Conservation (phyloP, 495 filamentous ascomycete species). For the Venustampulla echinocandica region DNA sequence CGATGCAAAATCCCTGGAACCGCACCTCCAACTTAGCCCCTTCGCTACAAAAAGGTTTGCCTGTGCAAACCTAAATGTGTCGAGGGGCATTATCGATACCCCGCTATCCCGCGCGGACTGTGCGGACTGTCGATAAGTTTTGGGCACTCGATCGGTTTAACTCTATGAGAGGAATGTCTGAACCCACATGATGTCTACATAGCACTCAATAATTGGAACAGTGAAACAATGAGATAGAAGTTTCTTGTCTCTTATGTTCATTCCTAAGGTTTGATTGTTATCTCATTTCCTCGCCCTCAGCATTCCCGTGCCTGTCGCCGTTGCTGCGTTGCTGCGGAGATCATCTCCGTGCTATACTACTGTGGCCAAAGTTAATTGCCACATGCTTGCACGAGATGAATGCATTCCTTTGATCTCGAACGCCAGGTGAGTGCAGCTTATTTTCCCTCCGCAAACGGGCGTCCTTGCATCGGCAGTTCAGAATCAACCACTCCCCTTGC, state of each 20-base stretch:
- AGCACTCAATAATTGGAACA: slow-evolving; percentile 4
- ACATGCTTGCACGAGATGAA: slow-evolving; percentile 16
- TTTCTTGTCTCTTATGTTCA: background rate
- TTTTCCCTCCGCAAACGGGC: background rate
- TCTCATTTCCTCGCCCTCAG: background rate
- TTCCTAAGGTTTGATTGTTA: too few relatives aligned
- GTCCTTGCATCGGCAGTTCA: slow-evolving; percentile 16
- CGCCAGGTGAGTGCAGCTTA: slow-evolving; percentile 3
- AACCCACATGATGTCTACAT: too few relatives aligned
- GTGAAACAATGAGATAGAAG: slow-evolving; percentile 1
- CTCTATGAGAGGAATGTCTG: too few relatives aligned
- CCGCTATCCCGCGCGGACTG: too few relatives aligned
- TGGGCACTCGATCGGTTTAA: too few relatives aligned
- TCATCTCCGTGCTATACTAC: background rate
- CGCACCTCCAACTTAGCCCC: too few relatives aligned
- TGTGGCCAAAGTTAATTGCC: background rate
- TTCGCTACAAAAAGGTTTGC: background rate
- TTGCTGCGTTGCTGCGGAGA: background rate
- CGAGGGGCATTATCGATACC: background rate
- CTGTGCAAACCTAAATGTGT: slow-evolving; percentile 3
- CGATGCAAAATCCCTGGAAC: slow-evolving; percentile 3
- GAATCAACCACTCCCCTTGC: slow-evolving; percentile 8
- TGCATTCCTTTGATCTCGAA: slow-evolving; percentile 17
- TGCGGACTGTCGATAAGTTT: too few relatives aligned
- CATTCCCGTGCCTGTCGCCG: slow-evolving; percentile 1